Evolutionary conservation across 495 filamentous ascomycete species (phyloP).

Genomic region (Choiromyces venosus): DNA sequence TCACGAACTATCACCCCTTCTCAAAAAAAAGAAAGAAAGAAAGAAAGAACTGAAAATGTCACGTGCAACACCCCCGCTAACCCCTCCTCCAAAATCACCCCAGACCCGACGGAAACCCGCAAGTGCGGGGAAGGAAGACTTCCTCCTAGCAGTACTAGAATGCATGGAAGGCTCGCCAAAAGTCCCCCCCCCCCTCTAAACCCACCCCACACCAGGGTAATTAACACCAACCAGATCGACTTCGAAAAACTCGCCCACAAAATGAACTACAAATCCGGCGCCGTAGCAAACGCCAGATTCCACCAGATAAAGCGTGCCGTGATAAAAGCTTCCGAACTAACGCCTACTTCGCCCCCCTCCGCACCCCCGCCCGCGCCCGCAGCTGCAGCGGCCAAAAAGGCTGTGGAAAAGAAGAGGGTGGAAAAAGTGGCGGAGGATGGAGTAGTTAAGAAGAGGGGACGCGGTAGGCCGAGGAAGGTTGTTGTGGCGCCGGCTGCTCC

Average conservation of each 20-base stretch:
- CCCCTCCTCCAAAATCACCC: neutral
- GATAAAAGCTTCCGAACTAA: neutral
- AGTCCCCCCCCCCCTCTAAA: neutral
- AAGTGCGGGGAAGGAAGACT: constrained; percentile 9
- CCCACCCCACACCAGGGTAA: too few species aligned
- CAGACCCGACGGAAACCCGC: neutral
- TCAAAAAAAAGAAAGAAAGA: too few species aligned
- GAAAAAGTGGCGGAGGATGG: constrained; percentile 7
- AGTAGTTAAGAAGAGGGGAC: constrained; percentile 16
- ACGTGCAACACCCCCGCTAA: neutral
- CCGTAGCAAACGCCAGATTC: constrained; percentile 11
- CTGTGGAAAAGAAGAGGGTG: constrained; percentile 17
- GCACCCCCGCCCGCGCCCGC: neutral
- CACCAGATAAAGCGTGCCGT: neutral
- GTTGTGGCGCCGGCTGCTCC: neutral
- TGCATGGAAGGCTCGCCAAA: constrained; percentile 25
- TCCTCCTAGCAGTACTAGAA: constrained; percentile 22
- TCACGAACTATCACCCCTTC: neutral
- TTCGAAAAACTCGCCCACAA: constrained; percentile 24
- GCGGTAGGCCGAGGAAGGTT: constrained; percentile 25
- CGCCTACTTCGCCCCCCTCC: neutral
- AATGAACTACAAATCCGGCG: constrained; percentile 25
- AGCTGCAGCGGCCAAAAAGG: neutral
- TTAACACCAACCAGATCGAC: too few species aligned
- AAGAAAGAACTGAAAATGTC: too few species aligned